Conservation (phyloP, 768 basidiomycete genomes). For the Rhizopogon vesiculosus region DNA sequence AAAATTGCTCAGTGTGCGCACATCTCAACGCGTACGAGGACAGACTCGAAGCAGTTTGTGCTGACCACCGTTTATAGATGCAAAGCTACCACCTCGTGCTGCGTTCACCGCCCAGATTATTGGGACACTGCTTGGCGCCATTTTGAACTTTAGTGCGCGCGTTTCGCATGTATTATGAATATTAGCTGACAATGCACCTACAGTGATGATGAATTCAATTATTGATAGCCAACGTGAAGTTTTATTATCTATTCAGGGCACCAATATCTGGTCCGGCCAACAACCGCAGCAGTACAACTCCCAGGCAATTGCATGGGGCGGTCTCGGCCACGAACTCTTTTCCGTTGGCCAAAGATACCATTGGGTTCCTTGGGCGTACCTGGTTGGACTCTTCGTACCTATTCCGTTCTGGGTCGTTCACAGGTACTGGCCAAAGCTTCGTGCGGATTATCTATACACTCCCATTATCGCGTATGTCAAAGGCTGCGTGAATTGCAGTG, state of each 20-base stretch:
- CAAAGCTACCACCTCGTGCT: constrained; percentile 60
- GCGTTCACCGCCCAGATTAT: constrained; percentile 56
- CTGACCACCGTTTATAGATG: constrained; percentile 10
- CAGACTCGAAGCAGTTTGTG: too few relatives aligned
- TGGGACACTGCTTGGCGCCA: constrained; percentile 50
- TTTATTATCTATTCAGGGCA: constrained; percentile 46
- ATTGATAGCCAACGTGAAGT: constrained; percentile 49
- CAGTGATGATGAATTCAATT: constrained; percentile 57
- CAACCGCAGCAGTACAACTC: constrained; percentile 49
- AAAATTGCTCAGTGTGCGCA: constrained; percentile 33
- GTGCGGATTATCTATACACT: constrained; percentile 44
- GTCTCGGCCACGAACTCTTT: constrained; percentile 39
- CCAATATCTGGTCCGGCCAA: constrained; percentile 61
- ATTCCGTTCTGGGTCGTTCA: constrained; percentile 50
- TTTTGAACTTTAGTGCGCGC: constrained; percentile 39
- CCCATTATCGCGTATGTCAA: constrained; percentile 36
- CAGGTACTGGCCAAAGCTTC: constrained; percentile 38
- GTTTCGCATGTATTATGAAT: not conserved
- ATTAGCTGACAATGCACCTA: constrained; percentile 18
- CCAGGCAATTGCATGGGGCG: constrained; percentile 59
- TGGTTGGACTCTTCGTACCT: constrained; percentile 46
- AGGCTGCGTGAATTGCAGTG: not conserved
- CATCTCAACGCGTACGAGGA: too few relatives aligned
- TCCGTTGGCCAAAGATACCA: constrained; percentile 42
- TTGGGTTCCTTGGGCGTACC: constrained; percentile 44